Evolutionary conservation across 306 rosid species (phyloP), one percentile per base, ranked within the genome.

Genomic region (Rosa rugosa): DNA sequence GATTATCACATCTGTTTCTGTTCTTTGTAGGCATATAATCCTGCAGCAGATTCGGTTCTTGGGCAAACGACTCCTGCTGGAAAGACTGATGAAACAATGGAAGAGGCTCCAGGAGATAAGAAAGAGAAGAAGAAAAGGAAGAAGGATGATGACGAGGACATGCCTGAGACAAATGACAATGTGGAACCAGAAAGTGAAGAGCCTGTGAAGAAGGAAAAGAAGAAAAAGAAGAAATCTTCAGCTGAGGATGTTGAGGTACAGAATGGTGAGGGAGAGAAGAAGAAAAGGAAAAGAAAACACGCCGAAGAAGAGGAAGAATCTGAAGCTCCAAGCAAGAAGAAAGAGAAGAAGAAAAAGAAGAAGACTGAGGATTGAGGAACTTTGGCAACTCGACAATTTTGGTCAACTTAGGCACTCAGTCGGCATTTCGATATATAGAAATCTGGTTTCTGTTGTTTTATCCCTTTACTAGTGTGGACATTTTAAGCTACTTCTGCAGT

Each of bases 11-110:
- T 56, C 22, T 59, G 75, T 31, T 16, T 78, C 5, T 64, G 45
- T 86, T 80, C 76, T 46, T 27, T 82, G 83, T 65, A 95, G 99
- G 85, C 96, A 9, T 95, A 95, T 75, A 95, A 95, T 82, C 85
- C 98, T 22, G 78, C 98, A 7, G 97, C 93, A 4, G 99, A 95
- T 85, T 86, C 94, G 0, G 67, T 88, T 71, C 84, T 93, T 31
- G 92, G 91, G 18, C 80, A 84, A 79, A 44, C 62, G 2, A 76
- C 64, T 51, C 72, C 80, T 49, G 80, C 64, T 5, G 75, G 75
- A 41, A 80, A 82, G 79, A 65, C 51, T 7, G 73, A 50, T 54
- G 84, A 82, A 75, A 63, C 73, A 16, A 66, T 54, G 16, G 86
- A 80, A 73, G 84, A 64, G 77, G 71, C 84, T 67, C 81, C 88